Percentiles rank a stretch among this genome's conserved stretches.
Evolutionary conservation across 176 grass and related monocot genomes (phyloP).

Genomic region (Carex scoparia): DNA sequence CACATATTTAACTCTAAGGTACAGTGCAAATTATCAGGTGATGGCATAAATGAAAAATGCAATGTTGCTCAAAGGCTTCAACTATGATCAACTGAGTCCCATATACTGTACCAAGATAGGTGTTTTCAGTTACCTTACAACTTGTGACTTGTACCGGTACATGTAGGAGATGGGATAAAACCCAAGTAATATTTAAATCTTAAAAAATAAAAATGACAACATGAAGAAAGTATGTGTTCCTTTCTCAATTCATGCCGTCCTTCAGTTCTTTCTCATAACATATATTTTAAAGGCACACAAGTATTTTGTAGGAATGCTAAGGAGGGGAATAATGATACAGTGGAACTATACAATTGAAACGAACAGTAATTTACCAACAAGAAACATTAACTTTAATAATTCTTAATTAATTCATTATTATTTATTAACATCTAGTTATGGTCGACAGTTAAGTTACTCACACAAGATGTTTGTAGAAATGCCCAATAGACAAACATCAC

Average conservation of each 20-base stretch:
- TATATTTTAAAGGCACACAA: background rate
- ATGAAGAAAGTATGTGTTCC: background rate
- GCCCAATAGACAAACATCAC: background rate
- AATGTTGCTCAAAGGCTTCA: background rate
- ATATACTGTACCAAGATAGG: background rate
- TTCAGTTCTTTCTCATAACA: background rate
- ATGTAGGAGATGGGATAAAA: background rate
- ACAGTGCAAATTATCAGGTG: background rate
- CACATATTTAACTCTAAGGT: background rate
- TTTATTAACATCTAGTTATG: background rate
- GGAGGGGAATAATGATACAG: background rate
- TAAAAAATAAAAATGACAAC: background rate
- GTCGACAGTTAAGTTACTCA: background rate
- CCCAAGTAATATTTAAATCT: background rate
- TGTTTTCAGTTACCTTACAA: background rate
- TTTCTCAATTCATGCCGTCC: background rate
- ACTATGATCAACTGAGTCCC: background rate
- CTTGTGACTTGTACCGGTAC: background rate
- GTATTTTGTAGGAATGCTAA: background rate
- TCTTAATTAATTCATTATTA: background rate
- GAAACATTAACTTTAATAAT: background rate
- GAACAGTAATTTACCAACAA: background rate
- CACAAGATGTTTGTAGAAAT: conserved; percentile 7
- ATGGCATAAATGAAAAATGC: background rate
- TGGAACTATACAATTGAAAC: background rate